phyloP scores from a whole-genome alignment of 208 protist genomes.

The Leishmania gerbilli region DNA sequence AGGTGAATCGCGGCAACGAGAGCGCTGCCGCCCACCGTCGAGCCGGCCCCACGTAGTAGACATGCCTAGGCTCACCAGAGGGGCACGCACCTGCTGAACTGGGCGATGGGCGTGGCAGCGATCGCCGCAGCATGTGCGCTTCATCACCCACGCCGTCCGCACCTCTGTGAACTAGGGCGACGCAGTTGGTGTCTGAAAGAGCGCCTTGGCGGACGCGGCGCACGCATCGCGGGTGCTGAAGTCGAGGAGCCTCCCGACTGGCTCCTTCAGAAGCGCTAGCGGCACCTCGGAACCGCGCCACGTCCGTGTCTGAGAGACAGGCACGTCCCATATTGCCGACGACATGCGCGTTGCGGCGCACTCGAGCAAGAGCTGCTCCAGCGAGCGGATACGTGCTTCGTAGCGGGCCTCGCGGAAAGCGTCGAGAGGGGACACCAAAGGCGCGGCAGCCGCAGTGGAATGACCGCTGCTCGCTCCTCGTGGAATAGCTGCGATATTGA shows the following conservation, averaged over 20 bases:
- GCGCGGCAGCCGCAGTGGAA: neutral
- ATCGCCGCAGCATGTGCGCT: neutral
- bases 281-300: neutral
- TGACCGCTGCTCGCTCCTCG: neutral
- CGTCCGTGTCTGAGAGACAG: neutral
- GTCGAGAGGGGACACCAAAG: constrained; percentile 1
- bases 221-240: constrained; percentile 46
- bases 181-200: constrained; percentile 23
- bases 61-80: neutral
- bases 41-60: neutral
- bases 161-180: neutral
- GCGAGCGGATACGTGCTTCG: constrained; percentile 11
- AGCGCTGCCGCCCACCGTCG: neutral
- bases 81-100: neutral
- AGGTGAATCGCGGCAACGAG: neutral
- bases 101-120: neutral
- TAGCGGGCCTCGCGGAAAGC: constrained; percentile 6
- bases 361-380: constrained; percentile 23
- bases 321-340: neutral
- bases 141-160: neutral
- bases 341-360: constrained; percentile 3
- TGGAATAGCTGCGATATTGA: neutral
- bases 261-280: neutral
- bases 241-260: constrained; percentile 25
- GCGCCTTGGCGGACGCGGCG: constrained; percentile 15